Percentiles rank a stretch among this genome's conserved stretches.
Evolutionary conservation across 257 asterid species (phyloP).

Genomic region (Capsicum baccatum): DNA sequence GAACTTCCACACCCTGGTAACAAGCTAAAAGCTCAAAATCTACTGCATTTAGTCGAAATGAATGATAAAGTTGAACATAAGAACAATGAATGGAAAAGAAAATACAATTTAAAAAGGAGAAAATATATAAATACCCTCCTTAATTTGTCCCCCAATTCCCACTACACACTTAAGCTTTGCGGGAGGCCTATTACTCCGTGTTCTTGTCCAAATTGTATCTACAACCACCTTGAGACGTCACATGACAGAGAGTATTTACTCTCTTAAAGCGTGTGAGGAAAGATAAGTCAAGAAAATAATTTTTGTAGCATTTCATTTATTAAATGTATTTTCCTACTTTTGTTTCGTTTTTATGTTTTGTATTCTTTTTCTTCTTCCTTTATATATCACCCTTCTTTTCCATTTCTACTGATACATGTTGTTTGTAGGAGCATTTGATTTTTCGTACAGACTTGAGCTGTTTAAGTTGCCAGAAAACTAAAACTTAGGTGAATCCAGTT

Average conservation of each 20-base stretch:
- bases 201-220: conserved; percentile 13
- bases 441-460: background rate
- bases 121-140: background rate
- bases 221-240: background rate
- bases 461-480: background rate
- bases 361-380: background rate
- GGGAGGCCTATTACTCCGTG: background rate
- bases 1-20: background rate
- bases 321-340: background rate
- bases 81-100: conserved; percentile 1
- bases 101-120: background rate
- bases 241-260: background rate
- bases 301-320: background rate
- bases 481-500: background rate
- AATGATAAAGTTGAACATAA: background rate
- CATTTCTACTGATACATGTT: conserved; percentile 6
- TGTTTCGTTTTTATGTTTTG: background rate
- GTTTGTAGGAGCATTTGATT: background rate
- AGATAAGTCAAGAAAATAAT: background rate
- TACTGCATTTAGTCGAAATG: background rate
- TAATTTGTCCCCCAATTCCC: background rate
- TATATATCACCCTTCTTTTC: background rate
- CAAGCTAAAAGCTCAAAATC: background rate
- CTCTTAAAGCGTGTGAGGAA: background rate
- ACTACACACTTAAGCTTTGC: background rate